phyloP scores from a whole-genome alignment of 306 rosid species.

The Myrica gale region DNA sequence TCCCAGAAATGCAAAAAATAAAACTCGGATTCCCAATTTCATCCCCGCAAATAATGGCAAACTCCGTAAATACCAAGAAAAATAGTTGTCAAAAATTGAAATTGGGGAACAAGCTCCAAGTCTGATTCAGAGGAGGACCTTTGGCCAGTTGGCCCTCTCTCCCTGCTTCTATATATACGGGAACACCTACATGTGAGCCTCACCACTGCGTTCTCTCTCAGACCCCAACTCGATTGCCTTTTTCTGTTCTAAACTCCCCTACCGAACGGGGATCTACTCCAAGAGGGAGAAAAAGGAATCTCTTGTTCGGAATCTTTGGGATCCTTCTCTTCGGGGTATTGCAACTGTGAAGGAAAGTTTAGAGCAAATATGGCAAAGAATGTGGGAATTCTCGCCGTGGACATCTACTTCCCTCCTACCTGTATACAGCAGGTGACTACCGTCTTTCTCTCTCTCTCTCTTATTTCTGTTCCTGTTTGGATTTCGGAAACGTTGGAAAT shows the following conservation, averaged over 20 bases:
- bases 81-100: not conserved
- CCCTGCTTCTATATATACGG: not conserved
- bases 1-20: not conserved
- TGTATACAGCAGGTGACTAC: conserved; percentile 76
- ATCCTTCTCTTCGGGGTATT: too few species aligned
- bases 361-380: conserved; percentile 60
- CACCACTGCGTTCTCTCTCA: conserved; percentile 14
- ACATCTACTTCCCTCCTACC: conserved; percentile 88
- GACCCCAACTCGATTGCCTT: not conserved
- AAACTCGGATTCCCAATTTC: not conserved
- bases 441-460: conserved; percentile 1
- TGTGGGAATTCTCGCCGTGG: conserved; percentile 91
- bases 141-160: not conserved
- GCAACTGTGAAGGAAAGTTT: not conserved
- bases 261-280: not conserved
- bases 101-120: not conserved
- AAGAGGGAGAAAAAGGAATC: conserved; percentile 8
- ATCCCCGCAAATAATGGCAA: not conserved
- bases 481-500: conserved; percentile 5
- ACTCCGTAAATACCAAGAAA: not conserved
- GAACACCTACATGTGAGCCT: conserved; percentile 15
- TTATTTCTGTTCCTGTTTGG: not conserved
- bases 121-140: conserved; percentile 14
- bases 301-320: not conserved
- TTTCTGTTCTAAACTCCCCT: not conserved